Base-by-base conservation (phyloP, 305 asterid genomes). In the Salvia sclarea region DNA sequence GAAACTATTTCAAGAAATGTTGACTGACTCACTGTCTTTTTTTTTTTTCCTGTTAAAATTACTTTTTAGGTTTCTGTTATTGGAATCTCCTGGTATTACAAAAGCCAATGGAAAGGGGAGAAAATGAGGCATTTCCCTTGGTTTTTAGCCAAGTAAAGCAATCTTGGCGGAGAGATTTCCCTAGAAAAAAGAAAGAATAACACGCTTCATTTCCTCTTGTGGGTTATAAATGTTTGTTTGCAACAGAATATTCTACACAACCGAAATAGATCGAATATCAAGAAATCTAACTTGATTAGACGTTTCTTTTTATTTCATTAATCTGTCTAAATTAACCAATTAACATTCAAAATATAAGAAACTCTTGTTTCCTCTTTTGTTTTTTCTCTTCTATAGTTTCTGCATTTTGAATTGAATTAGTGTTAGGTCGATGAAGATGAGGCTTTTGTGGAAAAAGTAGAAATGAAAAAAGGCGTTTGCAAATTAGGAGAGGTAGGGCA, bases 401-500 rank as follows among this genome's bases (percentile, higher is more conserved):
- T 1, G 33, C 33, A 28, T 28, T 28, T 28, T 25, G 30, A 28
- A 28, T 62, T 3, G 11, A 5, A 45, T 38, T 60, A 5, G 1
- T 30, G 2, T 33, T 45, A 25, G 21, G 41, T n/a, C 14, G 33
- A 22, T 43, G 13, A 4, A 7, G 21, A 1, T 63, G 0, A 0
- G 9, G 11, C n/a, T 33, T 20, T 49, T 43, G 4, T 47, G 4
- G 35, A 3, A 18, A 49, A 65, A 20, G 48, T 22, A 30, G 22
- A 45, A 4, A 31, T 43, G 17, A 33, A 18, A 31, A 63, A 30
- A 48, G 5, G 56, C 13, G 22, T 49, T 17, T 53, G 59, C 31
- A 53, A 30, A 43, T 24, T 18, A 5, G 17, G 5, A 35, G 31
- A 52, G 71, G 69, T 28, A 69, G 75, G 69, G 80, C 67, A 68